These are phyloP conservation scores for Murraya koenigii DNA, from an alignment of 345 rosid species.

Conservation along the genomic window DNA sequence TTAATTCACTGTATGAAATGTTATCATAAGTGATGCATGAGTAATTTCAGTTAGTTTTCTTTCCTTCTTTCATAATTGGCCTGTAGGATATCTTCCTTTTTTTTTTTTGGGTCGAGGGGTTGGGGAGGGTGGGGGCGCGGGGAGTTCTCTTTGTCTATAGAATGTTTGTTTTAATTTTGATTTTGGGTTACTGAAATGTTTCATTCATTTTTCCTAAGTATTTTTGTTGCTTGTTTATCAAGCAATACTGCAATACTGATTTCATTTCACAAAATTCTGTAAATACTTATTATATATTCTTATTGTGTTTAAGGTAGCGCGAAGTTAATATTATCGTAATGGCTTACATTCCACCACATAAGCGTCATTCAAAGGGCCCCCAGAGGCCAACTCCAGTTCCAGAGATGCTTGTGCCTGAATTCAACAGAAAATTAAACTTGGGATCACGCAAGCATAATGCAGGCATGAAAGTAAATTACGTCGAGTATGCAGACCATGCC, in stretches of 20 bases:
- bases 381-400: constrained; percentile 10
- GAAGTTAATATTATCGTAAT: neutral
- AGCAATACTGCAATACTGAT: neutral
- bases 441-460: neutral
- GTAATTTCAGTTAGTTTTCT: neutral
- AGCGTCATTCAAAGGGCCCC: constrained; percentile 14
- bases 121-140: no score
- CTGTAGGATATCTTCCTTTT: neutral
- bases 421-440: constrained; percentile 1
- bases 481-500: constrained; percentile 19
- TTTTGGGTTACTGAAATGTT: neutral
- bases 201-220: neutral
- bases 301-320: neutral
- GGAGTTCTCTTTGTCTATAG: no score
- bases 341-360: constrained; percentile 35
- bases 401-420: neutral
- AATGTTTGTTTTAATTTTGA: neutral
- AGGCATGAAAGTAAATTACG: neutral
- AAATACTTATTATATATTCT: neutral
- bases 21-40: neutral
- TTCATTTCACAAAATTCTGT: neutral
- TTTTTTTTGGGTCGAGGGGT: no score
- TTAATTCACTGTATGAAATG: neutral
- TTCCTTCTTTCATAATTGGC: neutral
- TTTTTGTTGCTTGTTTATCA: neutral